Evolutionary conservation across 306 rosid species (phyloP), one percentile per base, ranked within the genome.

Genomic region (Gleditsia sinensis): DNA sequence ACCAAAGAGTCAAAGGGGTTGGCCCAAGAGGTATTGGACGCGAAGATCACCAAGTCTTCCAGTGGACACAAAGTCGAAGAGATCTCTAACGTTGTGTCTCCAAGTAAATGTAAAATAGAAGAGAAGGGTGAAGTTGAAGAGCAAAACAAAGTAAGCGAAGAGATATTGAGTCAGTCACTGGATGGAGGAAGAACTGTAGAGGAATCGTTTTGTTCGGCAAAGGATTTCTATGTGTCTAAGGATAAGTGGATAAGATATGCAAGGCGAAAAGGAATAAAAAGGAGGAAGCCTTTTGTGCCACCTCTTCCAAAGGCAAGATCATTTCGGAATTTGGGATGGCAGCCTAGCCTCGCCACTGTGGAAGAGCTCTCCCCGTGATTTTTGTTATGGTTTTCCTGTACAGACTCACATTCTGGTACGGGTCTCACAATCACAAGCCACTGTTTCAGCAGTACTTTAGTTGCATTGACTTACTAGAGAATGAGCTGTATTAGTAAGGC

Each of bases 251-350:
- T 71, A 28, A 86, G 11, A 59, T 21, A 21, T 77, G 62, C 77
- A 69, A 40, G 54, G 53, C 30, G 80, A 65, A 87, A 71, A 65
- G 86, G 85, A 21, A 46, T 88, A 6, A 83, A 34, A 60, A 83
- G 50, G 54, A 88, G 72, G 81, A 89, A 76, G 65, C 86, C 92
- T 3, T 83, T 88, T 65, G 80, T 78, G 27, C 84, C 90, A 32
- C 97, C 97, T 67, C 83, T 88, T 53, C 90, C 92, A 6, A 88
- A 71, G 79, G 61, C 77, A 20, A 86, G 74, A 81, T 0, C 75
- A n/a, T 45, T 45, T 34, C 27, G 69, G 79, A 80, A 74, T 61
- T 58, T 78, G 6, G 69, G 30, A 23, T 94, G 65, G 27, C 75
- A 71, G 6, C 75, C 63, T 3, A 37, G 25, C 34, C 70, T 61